phyloP scores from a whole-genome alignment of 768 basidiomycete species.

The Lactarius sanguifluus region DNA sequence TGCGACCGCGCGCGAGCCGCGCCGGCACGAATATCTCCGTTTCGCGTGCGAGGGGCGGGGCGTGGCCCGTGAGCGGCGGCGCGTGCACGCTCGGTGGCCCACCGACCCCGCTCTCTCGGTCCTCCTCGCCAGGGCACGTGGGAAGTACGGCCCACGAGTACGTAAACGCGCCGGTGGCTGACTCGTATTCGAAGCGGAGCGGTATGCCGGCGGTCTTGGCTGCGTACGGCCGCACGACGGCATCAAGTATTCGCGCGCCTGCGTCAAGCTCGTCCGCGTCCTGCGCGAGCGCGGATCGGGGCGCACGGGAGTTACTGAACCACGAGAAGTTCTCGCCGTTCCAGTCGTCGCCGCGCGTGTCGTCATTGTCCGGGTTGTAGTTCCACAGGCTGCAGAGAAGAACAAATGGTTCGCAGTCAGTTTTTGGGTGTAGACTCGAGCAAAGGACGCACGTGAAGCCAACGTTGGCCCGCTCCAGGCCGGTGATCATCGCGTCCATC shows the following conservation, averaged over 20 bases:
- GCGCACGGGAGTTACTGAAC: constrained; percentile 67
- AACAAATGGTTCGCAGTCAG: neutral
- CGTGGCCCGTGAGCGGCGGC: constrained; percentile 45
- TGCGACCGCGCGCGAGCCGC: constrained; percentile 54
- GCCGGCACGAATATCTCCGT: constrained; percentile 86
- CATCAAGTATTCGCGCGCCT: constrained; percentile 73
- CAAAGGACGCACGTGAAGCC: constrained; percentile 75
- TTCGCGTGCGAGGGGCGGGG: constrained; percentile 50
- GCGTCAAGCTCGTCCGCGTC: constrained; percentile 72
- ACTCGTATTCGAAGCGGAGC: constrained; percentile 68
- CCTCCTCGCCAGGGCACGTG: constrained; percentile 18
- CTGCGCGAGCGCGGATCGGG: constrained; percentile 53
- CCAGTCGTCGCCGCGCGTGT: constrained; percentile 82
- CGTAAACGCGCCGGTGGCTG: constrained; percentile 64
- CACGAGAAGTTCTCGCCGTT: constrained; percentile 98
- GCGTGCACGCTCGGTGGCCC: constrained; percentile 32
- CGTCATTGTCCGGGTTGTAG: constrained; percentile 87
- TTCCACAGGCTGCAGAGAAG: constrained; percentile 74
- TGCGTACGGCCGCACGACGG: constrained; percentile 87
- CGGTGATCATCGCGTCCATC: constrained; percentile 94
- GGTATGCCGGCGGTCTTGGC: constrained; percentile 90
- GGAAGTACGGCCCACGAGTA: constrained; percentile 60
- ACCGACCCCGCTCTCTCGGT: neutral
- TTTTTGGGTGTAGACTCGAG: neutral
- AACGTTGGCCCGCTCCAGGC: constrained; percentile 69